Percentiles rank a stretch among this genome's conserved stretches.
These are phyloP conservation scores for Fusarium temperatum DNA, from an alignment of 2,329 filamentous ascomycete species.

Conservation along the genomic window DNA sequence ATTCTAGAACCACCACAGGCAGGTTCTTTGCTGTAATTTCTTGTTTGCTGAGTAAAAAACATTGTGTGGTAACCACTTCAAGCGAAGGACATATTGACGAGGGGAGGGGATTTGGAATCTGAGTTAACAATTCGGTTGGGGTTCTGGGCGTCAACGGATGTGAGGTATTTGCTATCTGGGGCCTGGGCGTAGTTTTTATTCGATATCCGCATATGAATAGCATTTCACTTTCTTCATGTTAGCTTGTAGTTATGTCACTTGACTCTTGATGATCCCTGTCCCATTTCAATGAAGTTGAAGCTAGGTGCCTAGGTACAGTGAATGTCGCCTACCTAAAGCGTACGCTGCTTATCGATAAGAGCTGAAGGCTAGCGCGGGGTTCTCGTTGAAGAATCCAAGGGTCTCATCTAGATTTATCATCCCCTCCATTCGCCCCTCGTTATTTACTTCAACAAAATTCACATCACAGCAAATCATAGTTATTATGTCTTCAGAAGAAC, in stretches of 20 bases:
- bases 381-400: conserved; percentile 6
- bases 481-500: conserved; percentile 51
- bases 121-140: conserved; percentile 8
- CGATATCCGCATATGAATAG: conserved; percentile 19
- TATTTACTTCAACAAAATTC: not conserved
- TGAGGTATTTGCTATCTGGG: conserved; percentile 15
- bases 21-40: conserved; percentile 2
- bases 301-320: not conserved
- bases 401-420: conserved; percentile 31
- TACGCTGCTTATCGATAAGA: conserved; percentile 37
- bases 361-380: conserved; percentile 33
- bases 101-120: not conserved
- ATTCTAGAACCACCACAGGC: not conserved
- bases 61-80: conserved; percentile 2
- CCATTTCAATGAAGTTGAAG: not conserved
- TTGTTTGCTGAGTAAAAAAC: conserved; percentile 13
- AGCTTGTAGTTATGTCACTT: not conserved
- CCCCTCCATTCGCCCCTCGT: not conserved
- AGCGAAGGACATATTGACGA: not conserved
- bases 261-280: not conserved
- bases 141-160: conserved; percentile 23
- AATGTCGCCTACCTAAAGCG: not conserved
- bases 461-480: not conserved
- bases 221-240: not conserved
- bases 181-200: conserved; percentile 1